Percentiles rank a stretch among this genome's conserved stretches.
phyloP scores from a whole-genome alignment of 148 eudicot species.

The Oxyria digyna region DNA sequence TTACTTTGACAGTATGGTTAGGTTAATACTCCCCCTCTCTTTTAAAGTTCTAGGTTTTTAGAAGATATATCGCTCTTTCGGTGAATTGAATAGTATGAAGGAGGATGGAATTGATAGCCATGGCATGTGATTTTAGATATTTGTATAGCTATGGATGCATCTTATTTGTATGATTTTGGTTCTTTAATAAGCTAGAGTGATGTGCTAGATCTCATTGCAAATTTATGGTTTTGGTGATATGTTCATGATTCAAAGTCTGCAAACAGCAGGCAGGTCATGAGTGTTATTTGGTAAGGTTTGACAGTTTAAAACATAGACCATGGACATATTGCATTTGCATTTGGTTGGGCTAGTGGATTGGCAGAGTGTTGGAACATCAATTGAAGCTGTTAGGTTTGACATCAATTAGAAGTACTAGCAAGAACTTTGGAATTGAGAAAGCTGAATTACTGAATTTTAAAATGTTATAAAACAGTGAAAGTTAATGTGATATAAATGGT shows the following conservation, averaged over 20 bases:
- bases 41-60: background rate
- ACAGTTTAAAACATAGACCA: background rate
- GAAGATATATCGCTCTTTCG: background rate
- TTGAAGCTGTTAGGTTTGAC: background rate
- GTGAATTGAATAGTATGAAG: background rate
- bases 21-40: constrained; percentile 7
- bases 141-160: too few species aligned
- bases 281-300: background rate
- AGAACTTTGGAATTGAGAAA: too few species aligned
- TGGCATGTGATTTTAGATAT: background rate
- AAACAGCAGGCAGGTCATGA: background rate
- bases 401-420: background rate
- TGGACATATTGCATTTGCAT: background rate
- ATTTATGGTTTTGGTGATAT: background rate
- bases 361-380: background rate
- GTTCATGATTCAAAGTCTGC: background rate
- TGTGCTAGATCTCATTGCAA: background rate
- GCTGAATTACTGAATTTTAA: background rate
- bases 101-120: background rate
- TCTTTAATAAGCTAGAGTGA: background rate
- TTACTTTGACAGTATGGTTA: constrained; percentile 76
- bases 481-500: background rate
- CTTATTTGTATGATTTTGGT: background rate
- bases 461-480: too few species aligned
- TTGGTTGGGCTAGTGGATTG: background rate